Evolutionary conservation across 345 rosid genomes (phyloP).

Genomic region (Firmiana major): DNA sequence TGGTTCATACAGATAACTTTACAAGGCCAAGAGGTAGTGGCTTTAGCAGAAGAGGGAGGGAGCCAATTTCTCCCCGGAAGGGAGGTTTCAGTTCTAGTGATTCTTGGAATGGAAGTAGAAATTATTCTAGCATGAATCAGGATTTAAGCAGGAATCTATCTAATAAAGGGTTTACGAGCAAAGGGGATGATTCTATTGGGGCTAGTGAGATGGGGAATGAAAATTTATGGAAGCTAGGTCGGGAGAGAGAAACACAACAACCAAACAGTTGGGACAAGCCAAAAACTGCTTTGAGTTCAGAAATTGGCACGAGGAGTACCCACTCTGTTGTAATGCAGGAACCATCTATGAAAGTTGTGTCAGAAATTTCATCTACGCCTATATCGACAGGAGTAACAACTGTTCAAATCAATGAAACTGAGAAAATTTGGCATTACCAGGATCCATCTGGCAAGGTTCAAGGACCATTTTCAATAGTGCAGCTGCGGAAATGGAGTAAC

Average conservation of each 20-base stretch:
- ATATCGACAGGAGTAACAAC: conserved; percentile 31
- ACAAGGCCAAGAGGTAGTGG: conserved; percentile 55
- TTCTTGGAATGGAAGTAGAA: conserved; percentile 63
- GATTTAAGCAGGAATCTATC: conserved; percentile 67
- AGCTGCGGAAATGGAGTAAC: conserved; percentile 91
- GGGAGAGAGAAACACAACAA: conserved; percentile 55
- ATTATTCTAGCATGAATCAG: conserved; percentile 46
- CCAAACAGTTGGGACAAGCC: conserved; percentile 54
- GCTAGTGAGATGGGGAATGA: conserved; percentile 49
- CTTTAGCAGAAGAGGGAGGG: conserved; percentile 70
- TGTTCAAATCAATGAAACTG: conserved; percentile 60
- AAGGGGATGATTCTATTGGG: conserved; percentile 56
- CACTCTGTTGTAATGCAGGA: conserved; percentile 35
- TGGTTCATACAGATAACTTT: conserved; percentile 47
- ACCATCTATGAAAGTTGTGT: conserved; percentile 39
- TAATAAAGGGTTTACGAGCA: conserved; percentile 48
- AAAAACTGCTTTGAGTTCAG: conserved; percentile 43
- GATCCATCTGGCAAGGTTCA: conserved; percentile 97
- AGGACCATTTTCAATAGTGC: conserved; percentile 93
- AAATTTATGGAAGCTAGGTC: conserved; percentile 48
- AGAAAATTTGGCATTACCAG: conserved; percentile 87
- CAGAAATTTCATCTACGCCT: conserved; percentile 41
- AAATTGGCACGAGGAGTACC: conserved; percentile 33
- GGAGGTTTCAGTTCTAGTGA: conserved; percentile 62
- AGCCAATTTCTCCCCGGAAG: conserved; percentile 70